phyloP scores from a whole-genome alignment of 164 flowering plant genomes.

The Liquidambar formosana region DNA sequence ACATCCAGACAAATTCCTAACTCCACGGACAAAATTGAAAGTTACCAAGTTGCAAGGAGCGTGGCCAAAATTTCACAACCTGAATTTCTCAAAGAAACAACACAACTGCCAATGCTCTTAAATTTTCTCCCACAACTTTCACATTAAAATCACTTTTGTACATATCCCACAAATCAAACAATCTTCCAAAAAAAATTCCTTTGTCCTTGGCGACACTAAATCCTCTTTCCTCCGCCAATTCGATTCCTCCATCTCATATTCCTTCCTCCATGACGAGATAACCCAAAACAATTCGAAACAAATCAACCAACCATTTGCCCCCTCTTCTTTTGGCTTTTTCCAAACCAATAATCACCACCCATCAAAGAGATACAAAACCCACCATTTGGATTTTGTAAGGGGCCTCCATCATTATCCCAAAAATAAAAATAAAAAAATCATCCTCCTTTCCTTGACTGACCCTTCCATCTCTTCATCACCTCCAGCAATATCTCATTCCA shows the following conservation, averaged over 20 bases:
- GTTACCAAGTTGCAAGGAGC: not conserved
- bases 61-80: not conserved
- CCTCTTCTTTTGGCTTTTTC: not conserved
- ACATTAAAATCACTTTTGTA: not conserved
- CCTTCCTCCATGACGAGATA: not conserved
- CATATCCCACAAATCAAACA: not conserved
- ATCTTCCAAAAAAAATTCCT: not conserved
- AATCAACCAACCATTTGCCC: not conserved
- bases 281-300: not conserved
- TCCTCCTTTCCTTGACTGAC: slow-evolving; percentile 13
- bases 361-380: not conserved
- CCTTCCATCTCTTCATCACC: slow-evolving; percentile 59
- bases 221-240: not conserved
- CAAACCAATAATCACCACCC: not conserved
- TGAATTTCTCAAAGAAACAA: not conserved
- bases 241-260: not conserved
- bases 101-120: slow-evolving; percentile 4
- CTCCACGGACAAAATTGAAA: slow-evolving; percentile 3
- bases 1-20: not conserved
- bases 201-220: not conserved
- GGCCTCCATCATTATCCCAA: no score
- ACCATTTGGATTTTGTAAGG: no score
- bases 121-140: not conserved
- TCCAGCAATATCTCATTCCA: slow-evolving; percentile 88
- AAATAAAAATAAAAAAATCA: slow-evolving; percentile 6